Percentiles rank a stretch among this genome's conserved stretches.
Evolutionary conservation across 768 basidiomycete genomes (phyloP).

Genomic region (Podaxis sp.): DNA sequence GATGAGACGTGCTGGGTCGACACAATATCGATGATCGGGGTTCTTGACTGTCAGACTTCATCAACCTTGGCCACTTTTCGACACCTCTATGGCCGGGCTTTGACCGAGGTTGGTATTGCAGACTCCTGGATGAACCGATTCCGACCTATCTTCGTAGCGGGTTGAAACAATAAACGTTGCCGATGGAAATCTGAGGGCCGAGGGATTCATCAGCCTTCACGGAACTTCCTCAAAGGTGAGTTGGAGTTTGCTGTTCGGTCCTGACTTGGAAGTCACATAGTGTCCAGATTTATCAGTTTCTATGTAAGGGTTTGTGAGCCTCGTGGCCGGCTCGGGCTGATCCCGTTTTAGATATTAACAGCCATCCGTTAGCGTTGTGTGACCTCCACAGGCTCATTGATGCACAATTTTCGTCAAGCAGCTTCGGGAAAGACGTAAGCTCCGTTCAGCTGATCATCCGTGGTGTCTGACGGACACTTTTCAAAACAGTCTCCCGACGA

Average conservation of each 20-base stretch:
- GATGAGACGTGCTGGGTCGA: not conserved
- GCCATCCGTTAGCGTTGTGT: constrained; percentile 61
- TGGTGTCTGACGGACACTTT: not conserved
- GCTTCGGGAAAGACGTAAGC: constrained; percentile 73
- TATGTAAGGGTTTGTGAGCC: constrained; percentile 57
- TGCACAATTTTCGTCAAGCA: constrained; percentile 59
- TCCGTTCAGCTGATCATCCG: constrained; percentile 2
- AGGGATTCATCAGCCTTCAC: constrained; percentile 84
- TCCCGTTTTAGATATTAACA: constrained; percentile 67
- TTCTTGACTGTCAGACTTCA: constrained; percentile 47
- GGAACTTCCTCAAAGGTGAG: constrained; percentile 73
- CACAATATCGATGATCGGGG: constrained; percentile 1
- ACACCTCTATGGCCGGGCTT: constrained; percentile 69
- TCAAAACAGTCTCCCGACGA: constrained; percentile 42
- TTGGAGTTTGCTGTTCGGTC: constrained; percentile 8
- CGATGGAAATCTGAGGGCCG: constrained; percentile 52
- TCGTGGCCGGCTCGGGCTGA: constrained; percentile 9
- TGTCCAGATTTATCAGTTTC: constrained; percentile 74
- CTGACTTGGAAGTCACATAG: constrained; percentile 16
- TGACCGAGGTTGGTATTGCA: constrained; percentile 56
- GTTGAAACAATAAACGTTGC: constrained; percentile 60
- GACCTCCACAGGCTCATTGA: constrained; percentile 75
- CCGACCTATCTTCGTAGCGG: constrained; percentile 43
- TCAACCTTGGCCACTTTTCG: constrained; percentile 70
- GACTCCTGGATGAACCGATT: not conserved